A percentile compares a stretch with the other conserved stretches of the same genome.
Conservation (phyloP, 106 monocot genomes). For the Gastrodia elata region DNA sequence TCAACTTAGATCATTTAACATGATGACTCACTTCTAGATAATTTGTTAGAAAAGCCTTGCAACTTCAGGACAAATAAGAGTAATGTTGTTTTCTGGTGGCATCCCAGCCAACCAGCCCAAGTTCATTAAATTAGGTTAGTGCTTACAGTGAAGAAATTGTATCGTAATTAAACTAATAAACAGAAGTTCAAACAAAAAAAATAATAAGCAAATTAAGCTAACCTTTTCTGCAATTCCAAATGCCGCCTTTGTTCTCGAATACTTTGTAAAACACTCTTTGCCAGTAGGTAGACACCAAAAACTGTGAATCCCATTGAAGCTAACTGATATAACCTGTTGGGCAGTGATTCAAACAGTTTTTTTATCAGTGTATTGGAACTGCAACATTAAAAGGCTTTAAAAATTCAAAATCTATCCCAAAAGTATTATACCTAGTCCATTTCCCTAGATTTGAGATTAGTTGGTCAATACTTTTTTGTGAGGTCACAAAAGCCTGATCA, state of each 20-base stretch:
- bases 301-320: slow-evolving; percentile 78
- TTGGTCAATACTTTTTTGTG: slow-evolving; percentile 78
- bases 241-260: slow-evolving; percentile 57
- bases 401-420: too few species aligned
- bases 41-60: too few species aligned
- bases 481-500: slow-evolving; percentile 79
- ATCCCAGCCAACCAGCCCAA: too few species aligned
- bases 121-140: too few species aligned
- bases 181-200: too few species aligned
- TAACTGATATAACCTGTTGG: slow-evolving; percentile 55
- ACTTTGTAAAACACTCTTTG: slow-evolving; percentile 62
- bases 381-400: background rate
- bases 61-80: too few species aligned
- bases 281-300: slow-evolving; percentile 72
- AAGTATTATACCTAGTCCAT: slow-evolving; percentile 92
- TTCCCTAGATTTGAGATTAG: slow-evolving; percentile 75
- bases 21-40: too few species aligned
- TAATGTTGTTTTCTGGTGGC: too few species aligned
- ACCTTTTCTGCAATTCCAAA: slow-evolving; percentile 77
- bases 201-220: too few species aligned
- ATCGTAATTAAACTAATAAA: too few species aligned
- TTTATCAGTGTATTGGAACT: background rate
- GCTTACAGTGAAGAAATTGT: too few species aligned
- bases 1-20: too few species aligned
- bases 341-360: background rate